A percentile compares a stretch with the other conserved stretches of the same genome.
Conservation (phyloP, 148 eudicot species). For the Bassia scoparia region DNA sequence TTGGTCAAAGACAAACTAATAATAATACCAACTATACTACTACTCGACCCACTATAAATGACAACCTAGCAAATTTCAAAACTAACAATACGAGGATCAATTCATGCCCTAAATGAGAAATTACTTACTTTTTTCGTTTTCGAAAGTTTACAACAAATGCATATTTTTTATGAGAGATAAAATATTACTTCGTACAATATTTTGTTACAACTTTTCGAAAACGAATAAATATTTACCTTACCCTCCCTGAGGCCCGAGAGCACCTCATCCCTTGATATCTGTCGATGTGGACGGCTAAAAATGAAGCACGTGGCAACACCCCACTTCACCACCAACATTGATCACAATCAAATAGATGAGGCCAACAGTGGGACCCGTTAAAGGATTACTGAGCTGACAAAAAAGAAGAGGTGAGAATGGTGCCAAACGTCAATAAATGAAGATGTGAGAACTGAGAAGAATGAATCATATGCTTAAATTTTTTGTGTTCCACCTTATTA, state of each 20-base stretch:
- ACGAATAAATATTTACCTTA: too few species aligned
- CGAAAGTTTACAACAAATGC: too few species aligned
- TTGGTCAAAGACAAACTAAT: constrained; percentile 3
- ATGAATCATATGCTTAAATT: too few species aligned
- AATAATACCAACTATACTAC: too few species aligned
- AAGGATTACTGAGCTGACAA: neutral
- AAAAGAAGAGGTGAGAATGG: neutral
- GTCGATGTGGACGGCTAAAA: neutral
- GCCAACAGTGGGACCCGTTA: neutral
- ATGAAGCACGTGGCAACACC: constrained; percentile 12
- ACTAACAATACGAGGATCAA: constrained; percentile 22
- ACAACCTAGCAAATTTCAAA: constrained; percentile 3
- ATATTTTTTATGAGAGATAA: too few species aligned
- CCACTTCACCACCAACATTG: constrained; percentile 1
- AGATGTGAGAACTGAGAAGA: too few species aligned
- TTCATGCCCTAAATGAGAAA: neutral
- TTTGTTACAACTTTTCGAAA: too few species aligned
- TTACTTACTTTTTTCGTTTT: too few species aligned
- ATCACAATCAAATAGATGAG: neutral
- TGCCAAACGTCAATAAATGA: constrained; percentile 9
- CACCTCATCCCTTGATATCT: neutral
- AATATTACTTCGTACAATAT: too few species aligned
- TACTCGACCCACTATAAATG: neutral
- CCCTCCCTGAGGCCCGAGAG: too few species aligned
- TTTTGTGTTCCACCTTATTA: too few species aligned